Evolutionary conservation across 768 basidiomycete species (phyloP).

Genomic region (Porpolomopsis calyptriformis): DNA sequence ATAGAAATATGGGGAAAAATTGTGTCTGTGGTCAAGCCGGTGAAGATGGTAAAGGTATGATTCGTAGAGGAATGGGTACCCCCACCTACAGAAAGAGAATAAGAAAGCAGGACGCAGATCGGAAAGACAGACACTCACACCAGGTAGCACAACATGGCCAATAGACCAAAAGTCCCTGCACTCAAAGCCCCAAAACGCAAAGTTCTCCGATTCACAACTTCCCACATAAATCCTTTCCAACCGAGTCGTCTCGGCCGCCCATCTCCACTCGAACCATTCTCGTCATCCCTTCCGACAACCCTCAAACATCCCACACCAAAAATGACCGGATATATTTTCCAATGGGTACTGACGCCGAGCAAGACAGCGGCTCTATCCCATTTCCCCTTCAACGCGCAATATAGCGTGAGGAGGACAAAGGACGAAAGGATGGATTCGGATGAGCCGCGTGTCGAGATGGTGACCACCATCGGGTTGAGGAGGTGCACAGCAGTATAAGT

Average conservation of each 20-base stretch:
- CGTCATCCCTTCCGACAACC: constrained; percentile 26
- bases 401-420: constrained; percentile 64
- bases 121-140: constrained; percentile 43
- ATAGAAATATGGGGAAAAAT: constrained; percentile 98
- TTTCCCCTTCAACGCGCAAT: constrained; percentile 41
- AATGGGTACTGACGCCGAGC: constrained; percentile 79
- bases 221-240: constrained; percentile 24
- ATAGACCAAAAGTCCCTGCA: constrained; percentile 50
- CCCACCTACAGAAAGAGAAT: constrained; percentile 57
- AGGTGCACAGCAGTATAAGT: constrained; percentile 67
- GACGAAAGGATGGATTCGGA: constrained; percentile 82
- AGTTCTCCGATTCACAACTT: constrained; percentile 38
- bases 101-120: background rate
- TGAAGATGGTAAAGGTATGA: constrained; percentile 89
- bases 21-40: constrained; percentile 92
- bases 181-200: constrained; percentile 63
- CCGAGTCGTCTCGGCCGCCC: constrained; percentile 5
- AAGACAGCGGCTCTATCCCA: constrained; percentile 62
- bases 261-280: background rate
- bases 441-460: constrained; percentile 94
- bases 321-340: constrained; percentile 95
- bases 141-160: constrained; percentile 59
- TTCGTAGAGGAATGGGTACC: constrained; percentile 81
- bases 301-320: constrained; percentile 76
- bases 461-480: constrained; percentile 88